Conservation (phyloP, 176 grass and related monocot genomes). For the Avena eriantha region DNA sequence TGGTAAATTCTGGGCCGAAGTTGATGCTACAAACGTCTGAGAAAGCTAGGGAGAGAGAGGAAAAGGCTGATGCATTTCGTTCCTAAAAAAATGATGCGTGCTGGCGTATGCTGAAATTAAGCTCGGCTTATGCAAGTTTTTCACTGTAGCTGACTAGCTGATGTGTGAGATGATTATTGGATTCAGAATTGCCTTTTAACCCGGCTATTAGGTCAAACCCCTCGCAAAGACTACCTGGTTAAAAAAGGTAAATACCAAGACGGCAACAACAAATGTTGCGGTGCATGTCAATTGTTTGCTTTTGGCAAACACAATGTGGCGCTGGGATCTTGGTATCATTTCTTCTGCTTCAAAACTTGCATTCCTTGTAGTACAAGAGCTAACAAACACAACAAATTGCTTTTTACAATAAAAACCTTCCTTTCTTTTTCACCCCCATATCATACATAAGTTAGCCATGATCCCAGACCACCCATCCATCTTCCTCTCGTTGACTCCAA, state of each 20-base stretch:
- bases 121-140: background rate
- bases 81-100: too few species aligned
- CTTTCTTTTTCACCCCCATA: conserved; percentile 42
- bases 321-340: background rate
- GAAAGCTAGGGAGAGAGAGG: too few species aligned
- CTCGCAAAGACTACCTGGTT: background rate
- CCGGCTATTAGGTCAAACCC: background rate
- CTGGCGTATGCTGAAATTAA: background rate
- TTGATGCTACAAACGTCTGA: background rate
- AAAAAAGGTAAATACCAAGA: background rate
- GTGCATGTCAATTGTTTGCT: background rate
- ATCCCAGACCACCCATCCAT: conserved; percentile 32
- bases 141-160: background rate
- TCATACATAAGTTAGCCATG: conserved; percentile 53
- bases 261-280: background rate
- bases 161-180: background rate
- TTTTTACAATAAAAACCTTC: conserved; percentile 46
- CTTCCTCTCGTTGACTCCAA: conserved; percentile 14
- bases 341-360: conserved; percentile 50
- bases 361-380: conserved; percentile 58
- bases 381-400: conserved; percentile 55
- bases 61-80: too few species aligned
- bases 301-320: conserved; percentile 1
- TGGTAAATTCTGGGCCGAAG: background rate
- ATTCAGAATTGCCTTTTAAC: background rate